These are phyloP conservation scores for Jatropha multifida DNA, from an alignment of 441 rosid genomes.

Conservation along the genomic window DNA sequence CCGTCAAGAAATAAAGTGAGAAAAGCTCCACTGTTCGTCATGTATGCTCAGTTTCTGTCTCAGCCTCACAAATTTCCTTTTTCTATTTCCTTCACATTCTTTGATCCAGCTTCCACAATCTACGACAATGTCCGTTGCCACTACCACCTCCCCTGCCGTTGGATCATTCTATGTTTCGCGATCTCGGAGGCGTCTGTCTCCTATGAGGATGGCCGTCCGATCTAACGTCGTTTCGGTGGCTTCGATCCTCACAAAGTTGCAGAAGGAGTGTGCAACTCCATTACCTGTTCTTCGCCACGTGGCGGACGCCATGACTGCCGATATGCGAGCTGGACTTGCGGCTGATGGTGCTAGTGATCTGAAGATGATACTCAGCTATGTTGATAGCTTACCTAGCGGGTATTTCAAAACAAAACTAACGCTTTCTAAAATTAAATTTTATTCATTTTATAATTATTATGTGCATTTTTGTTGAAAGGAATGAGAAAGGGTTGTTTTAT, in stretches of 20 bases:
- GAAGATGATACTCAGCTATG: slow-evolving; percentile 78
- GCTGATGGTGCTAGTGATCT: slow-evolving; percentile 73
- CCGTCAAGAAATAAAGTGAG: slow-evolving; percentile 18
- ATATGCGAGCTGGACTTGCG: slow-evolving; percentile 73
- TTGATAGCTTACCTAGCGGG: slow-evolving; percentile 79
- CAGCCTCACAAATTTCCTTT: slow-evolving; percentile 27
- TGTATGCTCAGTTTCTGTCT: slow-evolving; percentile 22
- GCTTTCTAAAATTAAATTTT: not conserved
- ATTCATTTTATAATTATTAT: not conserved
- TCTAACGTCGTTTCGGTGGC: slow-evolving; percentile 41
- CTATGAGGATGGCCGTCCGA: slow-evolving; percentile 47
- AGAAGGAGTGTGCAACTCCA: slow-evolving; percentile 65
- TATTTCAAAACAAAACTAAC: slow-evolving; percentile 17
- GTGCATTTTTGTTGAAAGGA: slow-evolving; percentile 35
- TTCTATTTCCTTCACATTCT: not conserved
- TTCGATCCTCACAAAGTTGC: slow-evolving; percentile 62
- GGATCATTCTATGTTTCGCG: slow-evolving; percentile 35
- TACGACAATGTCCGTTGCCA: slow-evolving; percentile 39
- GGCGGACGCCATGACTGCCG: slow-evolving; percentile 64
- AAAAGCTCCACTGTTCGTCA: slow-evolving; percentile 5
- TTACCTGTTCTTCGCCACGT: slow-evolving; percentile 59
- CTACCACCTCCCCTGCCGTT: slow-evolving; percentile 31
- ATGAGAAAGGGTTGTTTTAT: slow-evolving; percentile 84
- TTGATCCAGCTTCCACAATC: slow-evolving; percentile 25
- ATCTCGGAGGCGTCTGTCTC: slow-evolving; percentile 23